Evolutionary conservation across 192 early-diverging fungal genomes (phyloP), one percentile per base, ranked within the genome.

Genomic region (Coemansia biformis): DNA sequence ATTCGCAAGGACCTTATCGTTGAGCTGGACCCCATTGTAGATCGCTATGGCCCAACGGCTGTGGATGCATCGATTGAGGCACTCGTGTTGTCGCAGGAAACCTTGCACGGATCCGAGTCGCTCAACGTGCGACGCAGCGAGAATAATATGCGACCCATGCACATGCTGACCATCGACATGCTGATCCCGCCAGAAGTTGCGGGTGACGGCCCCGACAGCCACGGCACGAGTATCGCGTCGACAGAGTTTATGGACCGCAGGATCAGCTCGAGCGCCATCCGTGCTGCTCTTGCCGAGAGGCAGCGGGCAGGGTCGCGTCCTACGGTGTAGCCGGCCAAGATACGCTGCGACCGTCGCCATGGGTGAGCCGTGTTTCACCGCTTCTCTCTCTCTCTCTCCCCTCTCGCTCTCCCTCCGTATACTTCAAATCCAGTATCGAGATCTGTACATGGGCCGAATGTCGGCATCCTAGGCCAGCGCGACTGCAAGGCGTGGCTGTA

Each of bases 21-120:
- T 22, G 58, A 85, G 56, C 67, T 83, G 10, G 83, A 79, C 8
- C 85, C 86, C 0, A 84, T 98, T 22, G 57, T 61, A 18, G 92
- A 98, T 64, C 81, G 79, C 1, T 91, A 81, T 58, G 96, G 96
- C 0, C 96, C 96, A 1, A 93, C 91, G 0, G 74, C 79, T 4
- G 79, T 76, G 0, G 88, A 90, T 28, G 44, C 80, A 0, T 66
- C 81, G 1, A 78, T 98, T 14, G 75, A 86, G 35, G 88, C 85
- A 2, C 60, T 98, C 22, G 89, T 93, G 9, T 86, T 86, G 17
- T 91, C 89, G 9, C 68, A 76, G 18, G 95, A 98, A 50, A 96
- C 95, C 0, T 39, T 79, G 31, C 48, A 62, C 14, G 89, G 87
- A n/a, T 88, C 86, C 16, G 63, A 75, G 41, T 67, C 77, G 37